phyloP scores from a whole-genome alignment of 768 basidiomycete species.

The Porpolomopsis calyptriformis region DNA sequence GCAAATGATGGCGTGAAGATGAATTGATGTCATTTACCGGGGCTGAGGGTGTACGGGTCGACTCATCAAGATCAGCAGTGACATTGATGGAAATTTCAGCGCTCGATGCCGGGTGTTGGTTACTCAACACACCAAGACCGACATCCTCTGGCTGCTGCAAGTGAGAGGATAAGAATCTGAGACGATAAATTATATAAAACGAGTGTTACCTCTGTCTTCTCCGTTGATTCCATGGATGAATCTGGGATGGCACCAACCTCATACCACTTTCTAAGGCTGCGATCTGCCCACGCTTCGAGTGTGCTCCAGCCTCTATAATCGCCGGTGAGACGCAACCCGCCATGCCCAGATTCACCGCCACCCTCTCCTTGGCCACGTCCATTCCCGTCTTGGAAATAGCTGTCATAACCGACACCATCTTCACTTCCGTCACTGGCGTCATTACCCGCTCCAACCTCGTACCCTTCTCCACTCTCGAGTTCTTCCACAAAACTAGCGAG shows the following conservation, averaged over 20 bases:
- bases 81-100: constrained; percentile 57
- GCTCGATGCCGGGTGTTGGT: neutral
- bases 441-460: constrained; percentile 54
- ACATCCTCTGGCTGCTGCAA: constrained; percentile 1
- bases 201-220: constrained; percentile 41
- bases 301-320: constrained; percentile 91
- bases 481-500: constrained; percentile 86
- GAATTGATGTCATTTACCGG: constrained; percentile 12
- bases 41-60: constrained; percentile 23
- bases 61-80: constrained; percentile 31
- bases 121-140: neutral
- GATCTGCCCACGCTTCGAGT: constrained; percentile 88
- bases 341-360: constrained; percentile 61
- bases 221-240: constrained; percentile 25
- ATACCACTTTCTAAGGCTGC: constrained; percentile 78
- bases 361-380: constrained; percentile 72
- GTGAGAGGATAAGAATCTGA: neutral
- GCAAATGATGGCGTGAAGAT: constrained; percentile 24
- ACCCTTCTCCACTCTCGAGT: constrained; percentile 81
- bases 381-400: constrained; percentile 76
- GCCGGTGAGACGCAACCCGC: constrained; percentile 66
- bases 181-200: neutral
- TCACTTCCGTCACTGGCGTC: constrained; percentile 65
- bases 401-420: constrained; percentile 76
- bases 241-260: constrained; percentile 63